A percentile compares a stretch with the other conserved stretches of the same genome.
Evolutionary conservation across 2,329 filamentous ascomycete species (phyloP).

Genomic region (Colletotrichum sp.): DNA sequence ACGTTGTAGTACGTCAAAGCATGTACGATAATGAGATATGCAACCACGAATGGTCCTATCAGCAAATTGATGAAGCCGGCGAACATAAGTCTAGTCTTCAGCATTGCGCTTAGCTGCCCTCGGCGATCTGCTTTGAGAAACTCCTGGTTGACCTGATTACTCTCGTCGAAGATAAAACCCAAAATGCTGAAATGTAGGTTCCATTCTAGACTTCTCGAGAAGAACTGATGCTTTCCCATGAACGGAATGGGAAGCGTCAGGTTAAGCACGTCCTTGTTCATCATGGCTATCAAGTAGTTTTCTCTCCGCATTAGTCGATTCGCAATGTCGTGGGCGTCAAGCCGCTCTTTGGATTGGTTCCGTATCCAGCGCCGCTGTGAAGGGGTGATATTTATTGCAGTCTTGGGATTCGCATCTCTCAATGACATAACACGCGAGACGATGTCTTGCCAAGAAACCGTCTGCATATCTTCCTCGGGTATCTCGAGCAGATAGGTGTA

Average conservation of each 20-base stretch:
- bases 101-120: slow-evolving; percentile 75
- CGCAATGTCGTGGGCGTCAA: slow-evolving; percentile 96
- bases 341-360: slow-evolving; percentile 88
- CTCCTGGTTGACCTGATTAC: slow-evolving; percentile 84
- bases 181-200: slow-evolving; percentile 89
- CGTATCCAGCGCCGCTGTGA: slow-evolving; percentile 67
- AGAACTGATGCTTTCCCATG: slow-evolving; percentile 77
- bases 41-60: slow-evolving; percentile 85
- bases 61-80: slow-evolving; percentile 87
- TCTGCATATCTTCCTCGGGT: slow-evolving; percentile 85
- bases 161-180: slow-evolving; percentile 91
- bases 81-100: slow-evolving; percentile 80
- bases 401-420: slow-evolving; percentile 86
- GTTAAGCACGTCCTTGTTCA: slow-evolving; percentile 96
- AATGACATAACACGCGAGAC: slow-evolving; percentile 85
- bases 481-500: slow-evolving; percentile 84
- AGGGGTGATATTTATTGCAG: slow-evolving; percentile 61
- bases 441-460: slow-evolving; percentile 91
- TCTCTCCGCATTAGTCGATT: slow-evolving; percentile 96
- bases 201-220: slow-evolving; percentile 91
- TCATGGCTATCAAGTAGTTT: slow-evolving; percentile 94
- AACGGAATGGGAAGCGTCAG: slow-evolving; percentile 87
- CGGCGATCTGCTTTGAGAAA: slow-evolving; percentile 87
- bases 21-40: slow-evolving; percentile 86
- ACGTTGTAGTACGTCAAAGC: slow-evolving; percentile 96